Base-by-base conservation (phyloP, 139 green algal species). In the Eudorina sp. region DNA sequence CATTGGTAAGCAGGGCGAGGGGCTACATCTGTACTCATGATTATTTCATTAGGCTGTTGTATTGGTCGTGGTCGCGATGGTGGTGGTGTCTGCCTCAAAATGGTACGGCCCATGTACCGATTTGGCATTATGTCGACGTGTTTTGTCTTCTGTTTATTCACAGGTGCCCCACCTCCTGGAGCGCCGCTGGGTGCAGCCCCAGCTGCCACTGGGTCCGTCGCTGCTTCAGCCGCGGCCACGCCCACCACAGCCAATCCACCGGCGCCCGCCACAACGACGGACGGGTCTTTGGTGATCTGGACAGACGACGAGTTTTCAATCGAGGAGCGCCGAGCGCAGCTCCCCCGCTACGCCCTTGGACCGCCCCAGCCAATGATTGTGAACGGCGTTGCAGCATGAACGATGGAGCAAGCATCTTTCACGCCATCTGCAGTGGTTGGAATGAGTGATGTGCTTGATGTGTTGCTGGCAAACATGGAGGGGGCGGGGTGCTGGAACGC, bases 251-350 rank as follows among this genome's bases (percentile, higher is more conserved):
- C n/a, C 25, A n/a, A 43, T 25, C 48, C 62, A 34, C 14, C 53
- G 29, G 27, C 31, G 23, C 5, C 55, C 0, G 53, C 53, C 9
- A 68, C 51, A 27, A 29, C 68, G 13, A 48, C 34, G 27, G 83
- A 88, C 36, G 83, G 83, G 48, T 82, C 83, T 36, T 48, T 84
- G 19, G 60, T 95, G 75, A 89, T 95, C 31, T 95, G 93, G 93
- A 73, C 43, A 3, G 90, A 95, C 31, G 92, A 95, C 45, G 86
- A 93, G 3, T 90, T 79, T 45, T 93, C 87, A 1, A 91, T 92
- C 14, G 93, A 95, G 82, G 93, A 95, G 83, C 75, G 89, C 36
- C 46, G 93, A 1, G 92, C 92, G 9, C 48, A 70, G 88, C 81
- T 93, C 66, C 86, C 92, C 0, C 93, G 92, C 62, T 95, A 95